Conservation (phyloP, 139 green algal genomes). For the Picochlorum costavermella region DNA sequence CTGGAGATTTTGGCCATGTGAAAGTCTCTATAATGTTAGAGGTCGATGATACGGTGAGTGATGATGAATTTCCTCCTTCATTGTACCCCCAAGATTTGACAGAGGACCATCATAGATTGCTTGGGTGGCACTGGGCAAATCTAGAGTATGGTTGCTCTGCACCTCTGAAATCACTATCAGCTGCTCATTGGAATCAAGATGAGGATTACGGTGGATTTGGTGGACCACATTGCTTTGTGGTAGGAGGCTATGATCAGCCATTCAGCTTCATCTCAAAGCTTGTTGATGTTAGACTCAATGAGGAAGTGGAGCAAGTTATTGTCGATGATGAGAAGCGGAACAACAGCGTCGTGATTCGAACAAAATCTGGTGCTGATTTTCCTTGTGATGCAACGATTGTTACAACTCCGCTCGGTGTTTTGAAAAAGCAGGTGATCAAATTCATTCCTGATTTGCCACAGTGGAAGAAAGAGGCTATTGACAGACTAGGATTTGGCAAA, state of each 20-base stretch:
- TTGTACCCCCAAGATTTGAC: slow-evolving; percentile 5
- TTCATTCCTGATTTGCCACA: slow-evolving; percentile 65
- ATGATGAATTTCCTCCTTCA: neutral
- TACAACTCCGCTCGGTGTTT: slow-evolving; percentile 61
- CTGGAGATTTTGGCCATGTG: neutral
- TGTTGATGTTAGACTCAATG: slow-evolving; percentile 37
- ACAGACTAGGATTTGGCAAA: slow-evolving; percentile 63
- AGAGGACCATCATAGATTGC: slow-evolving; percentile 32
- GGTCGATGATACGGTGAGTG: neutral
- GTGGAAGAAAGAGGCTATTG: slow-evolving; percentile 64
- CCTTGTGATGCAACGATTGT: slow-evolving; percentile 48
- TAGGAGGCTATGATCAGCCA: slow-evolving; percentile 52
- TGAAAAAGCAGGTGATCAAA: slow-evolving; percentile 47
- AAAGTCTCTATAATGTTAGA: neutral
- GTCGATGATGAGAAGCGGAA: neutral
- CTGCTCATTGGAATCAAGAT: slow-evolving; percentile 79
- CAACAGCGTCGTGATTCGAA: slow-evolving; percentile 8
- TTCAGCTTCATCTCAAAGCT: slow-evolving; percentile 14
- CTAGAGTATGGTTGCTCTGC: slow-evolving; percentile 83
- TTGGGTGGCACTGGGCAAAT: slow-evolving; percentile 82
- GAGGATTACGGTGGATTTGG: slow-evolving; percentile 81
- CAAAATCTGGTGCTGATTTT: slow-evolving; percentile 31
- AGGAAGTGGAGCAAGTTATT: slow-evolving; percentile 20
- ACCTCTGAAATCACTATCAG: slow-evolving; percentile 35
- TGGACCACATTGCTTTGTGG: slow-evolving; percentile 76